Evolutionary conservation across 495 filamentous ascomycete genomes (phyloP), one percentile per base, ranked within the genome.

Genomic region (Rostrohypoxylon terebratum): DNA sequence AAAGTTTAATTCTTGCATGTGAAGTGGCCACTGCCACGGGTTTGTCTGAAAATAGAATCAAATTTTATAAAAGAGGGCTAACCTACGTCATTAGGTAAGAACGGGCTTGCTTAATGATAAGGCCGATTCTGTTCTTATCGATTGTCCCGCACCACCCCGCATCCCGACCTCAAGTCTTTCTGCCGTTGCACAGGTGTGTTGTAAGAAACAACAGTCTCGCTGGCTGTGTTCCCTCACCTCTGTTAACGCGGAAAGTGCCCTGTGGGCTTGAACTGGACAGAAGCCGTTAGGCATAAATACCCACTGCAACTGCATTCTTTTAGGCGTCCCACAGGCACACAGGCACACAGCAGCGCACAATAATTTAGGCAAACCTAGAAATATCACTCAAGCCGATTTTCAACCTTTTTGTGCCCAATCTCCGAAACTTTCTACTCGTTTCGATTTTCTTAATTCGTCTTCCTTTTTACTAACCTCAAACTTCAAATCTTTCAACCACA

Each of bases 341-440:
- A 21, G n/a, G n/a, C 53, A 48, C 54, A 69, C 47, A 62, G 23
- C 23, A 21, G 13, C 47, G 47, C 47, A 50, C 47, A 21, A 50
- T 50, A 63, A 58, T 66, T 75, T 73, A 68, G 63, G 69, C 61
- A 69, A 63, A 73, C 55, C 60, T 45, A 44, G 54, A 66, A 67
- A 59, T 59, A 61, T 23, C 38, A 48, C 23, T 14, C 28, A 31
- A 8, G 18, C 50, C 53, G 20, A 31, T 72, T 69, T 75, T 75
- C 14, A 14, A 14, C 38, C 38, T n/a, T 42, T 42, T 42, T 55
- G 21, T 75, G 73, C 73, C 70, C 73, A 76, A 69, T 64, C 62
- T 55, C 59, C 57, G 25, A 34, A 58, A 59, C 11, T 63, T 63
- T 59, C 40, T 48, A 48, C 33, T 44, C 50, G 42, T 50, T 67